Evolutionary conservation across 495 filamentous ascomycete species (phyloP).

Genomic region (Penicillium mononematosum): DNA sequence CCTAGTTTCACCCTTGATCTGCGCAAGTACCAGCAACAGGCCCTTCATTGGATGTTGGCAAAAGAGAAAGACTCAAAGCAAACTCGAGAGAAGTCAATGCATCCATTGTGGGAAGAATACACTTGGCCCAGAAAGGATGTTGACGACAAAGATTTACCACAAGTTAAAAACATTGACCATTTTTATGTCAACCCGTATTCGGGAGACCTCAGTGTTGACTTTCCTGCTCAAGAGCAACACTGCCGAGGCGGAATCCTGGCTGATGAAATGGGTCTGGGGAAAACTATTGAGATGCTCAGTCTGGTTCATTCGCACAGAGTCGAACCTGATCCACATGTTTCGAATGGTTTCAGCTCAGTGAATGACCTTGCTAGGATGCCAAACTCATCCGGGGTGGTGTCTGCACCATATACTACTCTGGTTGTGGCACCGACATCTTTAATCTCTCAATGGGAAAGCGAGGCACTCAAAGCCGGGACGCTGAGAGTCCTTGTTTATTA

Average conservation of each 20-base stretch:
- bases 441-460: slow-evolving; percentile 92
- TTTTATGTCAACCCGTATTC: slow-evolving; percentile 98
- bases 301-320: slow-evolving; percentile 77
- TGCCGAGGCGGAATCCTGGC: slow-evolving; percentile 92
- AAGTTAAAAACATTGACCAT: slow-evolving; percentile 57
- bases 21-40: slow-evolving; percentile 93
- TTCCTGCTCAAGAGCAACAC: slow-evolving; percentile 90
- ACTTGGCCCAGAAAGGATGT: slow-evolving; percentile 83
- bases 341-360: slow-evolving; percentile 41
- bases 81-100: slow-evolving; percentile 75
- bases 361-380: slow-evolving; percentile 59
- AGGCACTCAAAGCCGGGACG: slow-evolving; percentile 82
- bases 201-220: slow-evolving; percentile 88
- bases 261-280: slow-evolving; percentile 89
- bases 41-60: slow-evolving; percentile 89
- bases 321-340: slow-evolving; percentile 50
- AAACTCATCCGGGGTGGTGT: slow-evolving; percentile 51
- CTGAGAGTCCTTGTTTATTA: slow-evolving; percentile 89
- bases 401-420: slow-evolving; percentile 85
- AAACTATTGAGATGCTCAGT: slow-evolving; percentile 97
- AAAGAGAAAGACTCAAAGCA: slow-evolving; percentile 81
- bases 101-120: slow-evolving; percentile 97
- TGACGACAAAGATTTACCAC: slow-evolving; percentile 71
- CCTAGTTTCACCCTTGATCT: slow-evolving; percentile 78
- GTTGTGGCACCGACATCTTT: slow-evolving; percentile 95